Conservation (phyloP, 2,329 filamentous ascomycete species). For the Westerdykella ornata region DNA sequence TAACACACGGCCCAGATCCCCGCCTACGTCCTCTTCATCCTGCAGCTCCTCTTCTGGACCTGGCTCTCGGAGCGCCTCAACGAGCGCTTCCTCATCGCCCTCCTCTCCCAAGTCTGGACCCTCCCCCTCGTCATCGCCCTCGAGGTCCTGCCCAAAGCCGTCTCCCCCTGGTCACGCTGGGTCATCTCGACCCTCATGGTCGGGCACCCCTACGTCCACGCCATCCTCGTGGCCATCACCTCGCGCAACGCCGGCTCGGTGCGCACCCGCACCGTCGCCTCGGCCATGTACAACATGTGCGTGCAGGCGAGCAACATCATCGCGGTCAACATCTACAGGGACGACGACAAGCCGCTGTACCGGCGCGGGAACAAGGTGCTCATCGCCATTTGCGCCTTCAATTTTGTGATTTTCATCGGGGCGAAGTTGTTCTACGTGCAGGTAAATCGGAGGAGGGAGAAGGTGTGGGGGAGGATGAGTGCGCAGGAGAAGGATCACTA, state of each 20-base stretch:
- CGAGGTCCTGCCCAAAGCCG: conserved; percentile 22
- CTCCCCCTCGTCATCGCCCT: conserved; percentile 37
- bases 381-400: conserved; percentile 46
- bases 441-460: conserved; percentile 41
- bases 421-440: conserved; percentile 50
- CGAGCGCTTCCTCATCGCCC: conserved; percentile 45
- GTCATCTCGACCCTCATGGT: conserved; percentile 37
- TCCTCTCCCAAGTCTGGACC: conserved; percentile 36
- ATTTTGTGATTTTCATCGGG: conserved; percentile 46
- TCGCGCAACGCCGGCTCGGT: conserved; percentile 41
- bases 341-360: conserved; percentile 48
- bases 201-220: conserved; percentile 41
- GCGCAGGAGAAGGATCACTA: conserved; percentile 32
- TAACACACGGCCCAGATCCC: conserved; percentile 29
- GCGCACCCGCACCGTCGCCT: conserved; percentile 39
- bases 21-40: conserved; percentile 43
- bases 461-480: conserved; percentile 29
- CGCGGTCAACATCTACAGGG: conserved; percentile 46
- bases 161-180: conserved; percentile 37
- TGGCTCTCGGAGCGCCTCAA: conserved; percentile 47
- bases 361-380: conserved; percentile 49
- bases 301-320: conserved; percentile 31
- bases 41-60: conserved; percentile 47
- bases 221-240: conserved; percentile 40
- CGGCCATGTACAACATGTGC: conserved; percentile 41